Evolutionary conservation across 2,329 filamentous ascomycete genomes (phyloP).

Genomic region (Zymoseptoria pseudotritici): DNA sequence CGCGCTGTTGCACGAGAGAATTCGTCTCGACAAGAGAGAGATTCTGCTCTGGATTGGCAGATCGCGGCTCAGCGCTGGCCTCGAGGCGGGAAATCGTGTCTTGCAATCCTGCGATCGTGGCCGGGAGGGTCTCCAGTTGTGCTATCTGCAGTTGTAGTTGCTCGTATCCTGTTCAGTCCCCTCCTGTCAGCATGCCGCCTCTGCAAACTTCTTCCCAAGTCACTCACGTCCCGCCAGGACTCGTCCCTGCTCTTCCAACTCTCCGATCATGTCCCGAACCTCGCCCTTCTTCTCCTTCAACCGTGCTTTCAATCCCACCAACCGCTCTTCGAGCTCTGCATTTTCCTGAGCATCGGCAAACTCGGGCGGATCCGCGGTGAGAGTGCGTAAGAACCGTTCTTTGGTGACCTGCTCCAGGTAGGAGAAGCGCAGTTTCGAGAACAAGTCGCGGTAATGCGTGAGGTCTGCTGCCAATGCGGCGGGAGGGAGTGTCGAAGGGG

Average conservation of each 20-base stretch:
- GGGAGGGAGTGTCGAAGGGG: conserved; percentile 63
- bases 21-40: conserved; percentile 39
- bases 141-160: conserved; percentile 46
- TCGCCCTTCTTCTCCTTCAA: conserved; percentile 75
- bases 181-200: neutral
- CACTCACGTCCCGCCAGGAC: conserved; percentile 48
- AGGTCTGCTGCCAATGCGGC: conserved; percentile 76
- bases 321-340: conserved; percentile 62
- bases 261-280: conserved; percentile 63
- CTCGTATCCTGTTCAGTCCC: conserved; percentile 41
- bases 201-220: neutral
- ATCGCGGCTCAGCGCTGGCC: conserved; percentile 20
- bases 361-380: conserved; percentile 81
- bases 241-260: conserved; percentile 59
- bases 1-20: conserved; percentile 32
- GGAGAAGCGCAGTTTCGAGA: conserved; percentile 91
- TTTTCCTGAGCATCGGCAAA: conserved; percentile 81
- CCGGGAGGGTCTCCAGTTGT: conserved; percentile 45
- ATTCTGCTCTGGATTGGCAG: conserved; percentile 32
- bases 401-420: conserved; percentile 98
- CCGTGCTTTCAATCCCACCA: conserved; percentile 62
- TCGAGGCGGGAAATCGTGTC: conserved; percentile 42
- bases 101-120: conserved; percentile 46
- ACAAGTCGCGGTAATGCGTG: conserved; percentile 86
- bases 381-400: conserved; percentile 90